Base-by-base conservation (phyloP, 2,329 filamentous ascomycete genomes). In the Aspergillus melleus region DNA sequence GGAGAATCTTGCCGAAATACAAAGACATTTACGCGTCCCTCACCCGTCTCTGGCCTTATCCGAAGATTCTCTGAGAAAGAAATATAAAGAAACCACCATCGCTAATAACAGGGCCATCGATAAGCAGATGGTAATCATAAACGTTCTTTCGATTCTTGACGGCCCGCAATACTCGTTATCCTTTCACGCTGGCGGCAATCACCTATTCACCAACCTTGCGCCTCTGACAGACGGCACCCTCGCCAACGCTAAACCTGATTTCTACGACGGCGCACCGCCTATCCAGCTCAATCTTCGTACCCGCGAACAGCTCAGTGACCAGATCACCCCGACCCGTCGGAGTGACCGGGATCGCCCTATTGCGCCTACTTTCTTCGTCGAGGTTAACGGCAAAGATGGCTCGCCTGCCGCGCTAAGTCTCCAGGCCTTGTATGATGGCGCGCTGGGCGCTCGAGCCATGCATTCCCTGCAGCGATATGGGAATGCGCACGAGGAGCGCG, bases 371-470 rank as follows among this genome's bases (percentile, higher is more conserved):
- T 42, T n/a, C 36, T 42, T 42, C 36, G 16, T 42, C 36, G 36
- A 42, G 36, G 16, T 14, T 2, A 49, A 57, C 26, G 55, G 49
- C 39, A 49, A 57, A 22, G 12, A 16, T 20, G 49, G 55, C n/a
- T 52, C 49, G 20, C 5, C 16, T 5, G 16, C 36, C 47, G 55
- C 39, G 49, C 36, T 30, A 22, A 47, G 14, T 16, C 36, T 49
- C 8, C 36, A 57, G 55, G 55, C 49, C 36, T 57, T 22, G 29
- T 52, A 52, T 52, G 32, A 57, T 39, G 26, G 49, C 36, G 24
- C 55, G 47, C 55, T 57, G 16, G 55, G 55, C 12, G 55, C 55
- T 8, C 49, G 55, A 36, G 55, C 36, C 20, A 57, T 52, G 55
- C 26, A 29, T 29, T 29, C 26, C 26, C 26, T 29, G 6, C 26